Evolutionary conservation across 2,329 filamentous ascomycete genomes (phyloP).

Genomic region (Colletotrichum tropicale): DNA sequence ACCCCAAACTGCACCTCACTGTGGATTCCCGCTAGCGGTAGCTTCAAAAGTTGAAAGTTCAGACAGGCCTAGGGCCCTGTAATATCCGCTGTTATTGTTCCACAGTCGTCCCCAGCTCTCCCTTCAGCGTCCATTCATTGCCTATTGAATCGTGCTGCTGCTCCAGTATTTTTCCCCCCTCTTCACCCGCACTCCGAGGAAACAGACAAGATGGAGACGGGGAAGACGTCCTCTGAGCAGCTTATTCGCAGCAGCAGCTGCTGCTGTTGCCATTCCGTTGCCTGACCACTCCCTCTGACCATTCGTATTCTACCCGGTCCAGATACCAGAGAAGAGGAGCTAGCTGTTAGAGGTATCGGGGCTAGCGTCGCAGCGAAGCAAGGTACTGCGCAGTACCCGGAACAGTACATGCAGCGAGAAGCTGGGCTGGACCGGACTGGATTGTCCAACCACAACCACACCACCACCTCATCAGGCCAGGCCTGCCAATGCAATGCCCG

Average conservation of each 20-base stretch:
- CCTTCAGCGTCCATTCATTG: not conserved
- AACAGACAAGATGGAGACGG: not conserved
- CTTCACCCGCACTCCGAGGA: not conserved
- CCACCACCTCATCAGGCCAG: constrained; percentile 11
- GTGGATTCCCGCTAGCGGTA: constrained; percentile 11
- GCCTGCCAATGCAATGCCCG: constrained; percentile 1
- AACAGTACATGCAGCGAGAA: not conserved
- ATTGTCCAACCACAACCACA: constrained; percentile 20
- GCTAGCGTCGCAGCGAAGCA: not conserved
- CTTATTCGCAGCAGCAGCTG: not conserved
- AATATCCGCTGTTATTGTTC: constrained; percentile 16
- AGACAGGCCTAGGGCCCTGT: constrained; percentile 6
- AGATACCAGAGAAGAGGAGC: not conserved
- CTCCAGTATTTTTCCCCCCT: not conserved
- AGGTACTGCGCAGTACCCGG: not conserved
- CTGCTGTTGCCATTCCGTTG: not conserved
- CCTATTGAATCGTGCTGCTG: not conserved
- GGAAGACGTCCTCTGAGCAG: not conserved
- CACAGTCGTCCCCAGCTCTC: not conserved
- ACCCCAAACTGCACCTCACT: constrained; percentile 1
- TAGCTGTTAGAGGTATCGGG: not conserved
- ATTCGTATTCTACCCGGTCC: not conserved
- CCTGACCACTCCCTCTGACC: not conserved
- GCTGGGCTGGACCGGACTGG: constrained; percentile 4
- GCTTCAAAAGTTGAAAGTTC: not conserved